phyloP scores from a whole-genome alignment of 2,329 filamentous ascomycete species.

The Fusarium heterosporum region DNA sequence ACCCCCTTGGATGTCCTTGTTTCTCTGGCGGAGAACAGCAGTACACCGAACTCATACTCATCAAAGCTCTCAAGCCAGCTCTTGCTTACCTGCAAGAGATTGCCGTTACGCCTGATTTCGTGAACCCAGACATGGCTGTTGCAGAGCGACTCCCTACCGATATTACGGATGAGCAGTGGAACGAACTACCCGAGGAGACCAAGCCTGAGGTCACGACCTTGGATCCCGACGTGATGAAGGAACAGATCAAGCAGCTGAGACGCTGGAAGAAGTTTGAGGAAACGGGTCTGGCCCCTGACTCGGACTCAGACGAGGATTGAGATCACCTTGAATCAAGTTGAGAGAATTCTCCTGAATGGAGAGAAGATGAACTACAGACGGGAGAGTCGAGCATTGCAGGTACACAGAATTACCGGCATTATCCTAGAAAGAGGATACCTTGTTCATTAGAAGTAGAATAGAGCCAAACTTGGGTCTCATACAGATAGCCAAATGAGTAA shows the following conservation, averaged over 20 bases:
- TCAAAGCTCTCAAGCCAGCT: slow-evolving; percentile 64
- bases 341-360: neutral
- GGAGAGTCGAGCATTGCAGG: neutral
- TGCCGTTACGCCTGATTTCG: slow-evolving; percentile 54
- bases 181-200: slow-evolving; percentile 46
- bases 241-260: slow-evolving; percentile 42
- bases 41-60: slow-evolving; percentile 72
- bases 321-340: slow-evolving; percentile 20
- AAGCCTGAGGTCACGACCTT: slow-evolving; percentile 46
- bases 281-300: slow-evolving; percentile 44
- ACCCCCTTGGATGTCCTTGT: slow-evolving; percentile 70
- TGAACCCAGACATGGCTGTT: slow-evolving; percentile 56
- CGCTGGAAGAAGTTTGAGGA: slow-evolving; percentile 47
- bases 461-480: slow-evolving; percentile 20
- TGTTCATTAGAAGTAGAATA: slow-evolving; percentile 38
- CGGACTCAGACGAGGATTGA: slow-evolving; percentile 42
- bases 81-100: slow-evolving; percentile 72
- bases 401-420: neutral
- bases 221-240: slow-evolving; percentile 38
- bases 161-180: slow-evolving; percentile 49
- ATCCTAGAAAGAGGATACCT: slow-evolving; percentile 16
- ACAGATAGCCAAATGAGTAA: slow-evolving; percentile 29
- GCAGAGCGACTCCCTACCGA: slow-evolving; percentile 38
- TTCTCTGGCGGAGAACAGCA: slow-evolving; percentile 74
- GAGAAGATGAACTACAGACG: neutral